These are phyloP conservation scores for Candida insectalens DNA, from an alignment of 805 yeast genomes.

Conservation along the genomic window DNA sequence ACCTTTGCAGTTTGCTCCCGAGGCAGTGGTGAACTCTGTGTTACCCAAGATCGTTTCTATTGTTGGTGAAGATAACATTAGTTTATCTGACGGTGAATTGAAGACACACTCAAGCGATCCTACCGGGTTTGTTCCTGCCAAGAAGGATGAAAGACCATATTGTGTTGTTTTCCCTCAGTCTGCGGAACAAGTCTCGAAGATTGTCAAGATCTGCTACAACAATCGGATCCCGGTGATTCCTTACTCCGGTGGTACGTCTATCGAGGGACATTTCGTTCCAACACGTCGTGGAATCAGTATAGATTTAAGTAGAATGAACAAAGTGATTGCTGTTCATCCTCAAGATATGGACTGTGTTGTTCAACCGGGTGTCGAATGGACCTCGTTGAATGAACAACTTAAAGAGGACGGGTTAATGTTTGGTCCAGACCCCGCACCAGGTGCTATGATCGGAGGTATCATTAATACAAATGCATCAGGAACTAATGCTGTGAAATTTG, in stretches of 20 bases:
- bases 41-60: constrained; percentile 32
- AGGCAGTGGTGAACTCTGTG: constrained; percentile 1
- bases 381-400: constrained; percentile 46
- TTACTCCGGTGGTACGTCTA: constrained; percentile 65
- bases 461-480: constrained; percentile 72
- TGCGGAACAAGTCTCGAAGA: constrained; percentile 56
- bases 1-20: not conserved
- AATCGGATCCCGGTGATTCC: constrained; percentile 63
- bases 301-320: constrained; percentile 55
- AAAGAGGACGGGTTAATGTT: constrained; percentile 44
- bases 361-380: constrained; percentile 81
- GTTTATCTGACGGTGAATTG: constrained; percentile 26
- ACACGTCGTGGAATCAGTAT: constrained; percentile 54
- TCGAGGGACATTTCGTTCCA: constrained; percentile 71
- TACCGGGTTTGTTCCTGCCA: constrained; percentile 23
- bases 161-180: constrained; percentile 53
- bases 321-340: constrained; percentile 44
- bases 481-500: constrained; percentile 67
- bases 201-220: constrained; percentile 55
- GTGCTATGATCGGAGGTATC: constrained; percentile 72
- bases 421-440: constrained; percentile 75
- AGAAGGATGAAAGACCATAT: constrained; percentile 20
- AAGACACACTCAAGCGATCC: constrained; percentile 23
- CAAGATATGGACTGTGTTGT: constrained; percentile 64
- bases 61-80: constrained; percentile 46